A percentile compares a stretch with the other conserved stretches of the same genome.
phyloP scores from a whole-genome alignment of 176 grass and related monocot genomes.

The Rhipidocladum racemiflorum region DNA sequence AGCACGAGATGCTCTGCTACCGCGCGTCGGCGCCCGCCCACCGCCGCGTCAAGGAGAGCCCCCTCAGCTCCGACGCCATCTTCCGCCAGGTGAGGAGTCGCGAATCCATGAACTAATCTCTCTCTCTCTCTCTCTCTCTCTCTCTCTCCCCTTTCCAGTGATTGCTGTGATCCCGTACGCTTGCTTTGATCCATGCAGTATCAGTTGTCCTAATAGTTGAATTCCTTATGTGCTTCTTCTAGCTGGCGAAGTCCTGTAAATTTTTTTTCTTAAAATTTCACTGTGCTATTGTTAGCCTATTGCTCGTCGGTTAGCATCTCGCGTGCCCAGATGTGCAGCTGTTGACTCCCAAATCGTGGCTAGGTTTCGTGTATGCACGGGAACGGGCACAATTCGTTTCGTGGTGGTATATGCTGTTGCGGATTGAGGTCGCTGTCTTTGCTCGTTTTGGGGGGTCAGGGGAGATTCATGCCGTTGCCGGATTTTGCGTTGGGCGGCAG shows the following conservation, averaged over 20 bases:
- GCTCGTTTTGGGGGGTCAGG: constrained; percentile 29
- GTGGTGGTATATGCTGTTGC: constrained; percentile 9
- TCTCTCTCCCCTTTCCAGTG: neutral
- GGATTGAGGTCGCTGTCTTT: constrained; percentile 18
- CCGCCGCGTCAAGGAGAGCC: constrained; percentile 76
- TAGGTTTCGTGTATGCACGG: constrained; percentile 1
- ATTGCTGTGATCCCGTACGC: neutral
- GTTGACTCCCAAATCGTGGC: neutral
- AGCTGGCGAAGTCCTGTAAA: neutral
- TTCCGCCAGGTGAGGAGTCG: constrained; percentile 63
- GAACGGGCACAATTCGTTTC: neutral
- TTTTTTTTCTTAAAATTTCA: neutral
- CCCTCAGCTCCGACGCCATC: constrained; percentile 88
- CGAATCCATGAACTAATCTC: neutral
- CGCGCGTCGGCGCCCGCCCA: constrained; percentile 78
- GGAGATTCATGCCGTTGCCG: constrained; percentile 27
- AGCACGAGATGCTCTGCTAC: constrained; percentile 39
- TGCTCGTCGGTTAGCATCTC: neutral
- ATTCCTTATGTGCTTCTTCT: neutral
- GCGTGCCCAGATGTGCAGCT: neutral
- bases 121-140: neutral
- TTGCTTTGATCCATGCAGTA: neutral
- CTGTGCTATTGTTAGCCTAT: neutral
- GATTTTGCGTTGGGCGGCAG: neutral
- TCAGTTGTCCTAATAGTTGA: neutral